Base-by-base conservation (phyloP, 2,329 filamentous ascomycete species). In the Aureobasidium zeae region DNA sequence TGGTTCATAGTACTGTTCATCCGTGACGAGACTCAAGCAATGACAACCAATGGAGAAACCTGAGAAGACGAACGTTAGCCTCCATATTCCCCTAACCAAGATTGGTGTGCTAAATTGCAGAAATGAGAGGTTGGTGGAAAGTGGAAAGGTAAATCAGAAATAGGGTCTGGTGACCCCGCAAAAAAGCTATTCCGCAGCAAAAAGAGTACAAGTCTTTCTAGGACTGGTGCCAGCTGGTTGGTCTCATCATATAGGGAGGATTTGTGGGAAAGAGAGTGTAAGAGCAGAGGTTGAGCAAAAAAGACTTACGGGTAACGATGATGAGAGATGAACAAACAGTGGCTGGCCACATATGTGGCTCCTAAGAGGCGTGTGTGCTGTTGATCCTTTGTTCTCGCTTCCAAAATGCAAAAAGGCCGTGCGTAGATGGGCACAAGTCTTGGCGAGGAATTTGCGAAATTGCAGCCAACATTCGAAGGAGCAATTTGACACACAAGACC, bases 141-240 rank as follows among this genome's bases (percentile, higher is more conserved):
- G n/a, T 4, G 7, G 10, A 17, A 13, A 22, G 8, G 24, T 29
- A 24, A 25, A 32, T 31, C 26, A 41, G 28, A 41, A 29, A 9
- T 32, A 41, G 37, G 37, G 37, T 31, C 16, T 31, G 28, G 37
- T 41, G 22, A 11, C 7, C 37, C 28, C 28, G 37, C 28, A 25
- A 19, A 25, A 41, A 64, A 73, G 73, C 73, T 76, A 68, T 63
- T 78, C 74, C 71, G 71, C 75, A 78, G 50, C 61, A 64, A 66
- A 72, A 69, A 74, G 70, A 74, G 70, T 71, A 74, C 71, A 74
- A 76, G 66, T 73, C 71, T 70, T 62, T 73, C 68, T 78, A 65
- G 69, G 76, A 73, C 76, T 78, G 76, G 76, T 79, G 76, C 76
- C 76, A 79, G 76, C 76, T 70, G 64, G 37, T 41, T 41, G n/a